Percentiles rank a stretch among this genome's conserved stretches.
These are phyloP conservation scores for Hanseniaspora lindneri DNA, from an alignment of 805 yeast genomes.

Conservation along the genomic window DNA sequence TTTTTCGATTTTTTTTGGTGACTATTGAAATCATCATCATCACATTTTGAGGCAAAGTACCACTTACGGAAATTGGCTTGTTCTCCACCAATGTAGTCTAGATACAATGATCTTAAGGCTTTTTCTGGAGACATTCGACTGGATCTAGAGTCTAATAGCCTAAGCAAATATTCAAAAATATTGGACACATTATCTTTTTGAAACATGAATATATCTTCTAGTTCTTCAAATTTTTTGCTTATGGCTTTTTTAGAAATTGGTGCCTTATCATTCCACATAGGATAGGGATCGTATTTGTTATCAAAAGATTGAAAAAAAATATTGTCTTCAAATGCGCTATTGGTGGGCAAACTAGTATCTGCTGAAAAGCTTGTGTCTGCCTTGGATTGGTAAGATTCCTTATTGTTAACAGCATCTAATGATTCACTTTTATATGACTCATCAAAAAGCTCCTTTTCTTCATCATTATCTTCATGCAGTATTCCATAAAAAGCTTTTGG, in stretches of 20 bases:
- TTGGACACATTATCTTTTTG: conserved; percentile 67
- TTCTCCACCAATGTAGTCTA: conserved; percentile 86
- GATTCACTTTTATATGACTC: too few species aligned
- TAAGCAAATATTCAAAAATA: conserved; percentile 71
- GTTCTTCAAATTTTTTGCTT: conserved; percentile 41
- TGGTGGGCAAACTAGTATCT: too few species aligned
- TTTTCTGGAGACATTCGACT: conserved; percentile 59
- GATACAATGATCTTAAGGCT: conserved; percentile 68
- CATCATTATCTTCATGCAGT: too few species aligned
- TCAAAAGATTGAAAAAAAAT: too few species aligned
- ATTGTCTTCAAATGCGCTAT: too few species aligned
- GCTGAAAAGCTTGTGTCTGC: too few species aligned
- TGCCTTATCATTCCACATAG: conserved; percentile 23
- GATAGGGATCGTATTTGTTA: conserved; percentile 33
- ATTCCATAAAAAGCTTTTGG: too few species aligned
- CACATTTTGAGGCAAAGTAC: conserved; percentile 80
- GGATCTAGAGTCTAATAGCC: conserved; percentile 73
- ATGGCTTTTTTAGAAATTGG: conserved; percentile 46
- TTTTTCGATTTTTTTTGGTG: conserved; percentile 47
- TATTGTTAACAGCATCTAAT: too few species aligned
- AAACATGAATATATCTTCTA: conserved; percentile 61
- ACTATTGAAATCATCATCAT: conserved; percentile 72
- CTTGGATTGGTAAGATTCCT: too few species aligned
- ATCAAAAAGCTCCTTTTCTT: too few species aligned
- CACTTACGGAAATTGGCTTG: conserved; percentile 78